These are phyloP conservation scores for Cytospora piceicola DNA, from an alignment of 2,329 filamentous ascomycete genomes.

Conservation along the genomic window DNA sequence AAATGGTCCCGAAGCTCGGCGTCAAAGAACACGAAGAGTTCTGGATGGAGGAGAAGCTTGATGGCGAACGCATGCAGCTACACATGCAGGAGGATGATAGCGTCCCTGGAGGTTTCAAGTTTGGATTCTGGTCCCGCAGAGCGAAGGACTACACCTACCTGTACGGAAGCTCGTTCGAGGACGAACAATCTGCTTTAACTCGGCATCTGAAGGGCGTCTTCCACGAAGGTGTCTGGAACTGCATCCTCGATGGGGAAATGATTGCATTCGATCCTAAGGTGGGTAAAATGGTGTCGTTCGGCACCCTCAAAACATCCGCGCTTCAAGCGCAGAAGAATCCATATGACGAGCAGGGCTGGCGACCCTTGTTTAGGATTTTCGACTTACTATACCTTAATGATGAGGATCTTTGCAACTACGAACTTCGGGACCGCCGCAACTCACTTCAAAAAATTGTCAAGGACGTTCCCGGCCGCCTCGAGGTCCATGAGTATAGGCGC, in stretches of 20 bases:
- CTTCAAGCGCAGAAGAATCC: constrained; percentile 77
- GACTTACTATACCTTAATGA: constrained; percentile 91
- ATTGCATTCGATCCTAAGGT: constrained; percentile 92
- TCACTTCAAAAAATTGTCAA: constrained; percentile 75
- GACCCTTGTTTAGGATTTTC: constrained; percentile 84
- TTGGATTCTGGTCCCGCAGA: constrained; percentile 93
- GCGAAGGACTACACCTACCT: constrained; percentile 96
- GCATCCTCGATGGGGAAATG: constrained; percentile 98
- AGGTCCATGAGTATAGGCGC: constrained; percentile 74
- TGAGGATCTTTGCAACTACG: constrained; percentile 77
- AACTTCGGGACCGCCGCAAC: constrained; percentile 75
- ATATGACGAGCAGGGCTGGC: constrained; percentile 63
- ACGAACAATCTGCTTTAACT: constrained; percentile 77
- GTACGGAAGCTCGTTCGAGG: constrained; percentile 78
- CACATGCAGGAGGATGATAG: constrained; percentile 79
- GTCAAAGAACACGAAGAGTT: constrained; percentile 76
- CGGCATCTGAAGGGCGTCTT: constrained; percentile 81
- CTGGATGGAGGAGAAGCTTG: constrained; percentile 98
- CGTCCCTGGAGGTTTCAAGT: constrained; percentile 70
- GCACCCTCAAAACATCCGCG: constrained; percentile 90
- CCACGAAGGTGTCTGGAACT: constrained; percentile 73
- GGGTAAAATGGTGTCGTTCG: constrained; percentile 86
- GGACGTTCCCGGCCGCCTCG: constrained; percentile 71
- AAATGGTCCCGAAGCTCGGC: constrained; percentile 72
- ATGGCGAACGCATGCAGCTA: constrained; percentile 95